Conservation (phyloP, 176 grass and related monocot species). For the Otatea glauca region DNA sequence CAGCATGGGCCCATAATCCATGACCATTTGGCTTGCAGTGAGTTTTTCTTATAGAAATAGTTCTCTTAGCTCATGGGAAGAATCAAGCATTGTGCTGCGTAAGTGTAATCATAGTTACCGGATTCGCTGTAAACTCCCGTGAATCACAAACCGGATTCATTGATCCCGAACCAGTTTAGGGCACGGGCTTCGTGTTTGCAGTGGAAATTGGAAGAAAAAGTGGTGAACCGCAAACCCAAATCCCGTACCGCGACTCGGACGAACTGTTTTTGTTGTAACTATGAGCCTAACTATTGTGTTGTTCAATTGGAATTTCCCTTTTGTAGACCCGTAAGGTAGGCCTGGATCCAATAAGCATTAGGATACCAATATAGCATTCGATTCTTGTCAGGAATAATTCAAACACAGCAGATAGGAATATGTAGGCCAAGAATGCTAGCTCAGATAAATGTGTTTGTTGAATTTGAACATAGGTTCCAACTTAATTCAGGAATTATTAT, state of each 20-base stretch:
- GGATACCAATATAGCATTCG: background rate
- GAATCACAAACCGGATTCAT: too few species aligned
- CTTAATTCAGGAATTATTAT: background rate
- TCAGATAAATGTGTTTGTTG: slow-evolving; percentile 17
- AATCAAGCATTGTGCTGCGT: background rate
- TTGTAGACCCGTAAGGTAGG: background rate
- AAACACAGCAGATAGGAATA: background rate
- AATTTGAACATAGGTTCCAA: background rate
- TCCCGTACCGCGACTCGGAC: too few species aligned
- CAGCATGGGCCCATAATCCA: background rate
- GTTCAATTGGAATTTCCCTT: slow-evolving; percentile 8
- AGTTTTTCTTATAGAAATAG: background rate
- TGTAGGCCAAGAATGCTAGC: too few species aligned
- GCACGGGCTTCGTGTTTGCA: too few species aligned
- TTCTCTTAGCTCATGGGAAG: background rate
- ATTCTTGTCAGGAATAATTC: background rate
- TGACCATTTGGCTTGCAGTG: background rate
- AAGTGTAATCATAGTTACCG: too few species aligned
- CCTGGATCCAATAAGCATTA: background rate
- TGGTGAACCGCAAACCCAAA: too few species aligned
- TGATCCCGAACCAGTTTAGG: too few species aligned
- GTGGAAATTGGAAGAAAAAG: too few species aligned
- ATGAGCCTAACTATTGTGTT: background rate
- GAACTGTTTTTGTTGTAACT: too few species aligned
- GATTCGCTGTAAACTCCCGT: too few species aligned